Percentiles rank a stretch among this genome's conserved stretches.
phyloP scores from a whole-genome alignment of 2,329 filamentous ascomycete species.

The Apiospora kogelbergensis region DNA sequence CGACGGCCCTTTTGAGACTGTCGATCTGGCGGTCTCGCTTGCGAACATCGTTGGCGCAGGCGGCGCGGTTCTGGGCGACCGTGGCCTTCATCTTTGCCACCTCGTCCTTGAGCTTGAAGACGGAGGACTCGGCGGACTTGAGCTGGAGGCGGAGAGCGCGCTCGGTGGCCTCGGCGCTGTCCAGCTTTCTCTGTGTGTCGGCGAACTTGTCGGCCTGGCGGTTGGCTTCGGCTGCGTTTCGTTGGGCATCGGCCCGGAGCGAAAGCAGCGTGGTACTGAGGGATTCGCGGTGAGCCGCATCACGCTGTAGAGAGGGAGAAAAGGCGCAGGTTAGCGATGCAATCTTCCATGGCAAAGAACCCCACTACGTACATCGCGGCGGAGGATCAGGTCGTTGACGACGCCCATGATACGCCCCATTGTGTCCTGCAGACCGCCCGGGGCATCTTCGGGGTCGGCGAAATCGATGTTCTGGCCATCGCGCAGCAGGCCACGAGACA shows the following conservation, averaged over 20 bases:
- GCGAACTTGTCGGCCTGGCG: conserved; percentile 53
- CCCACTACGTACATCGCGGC: conserved; percentile 70
- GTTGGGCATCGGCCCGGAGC: conserved; percentile 72
- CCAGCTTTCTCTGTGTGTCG: conserved; percentile 56
- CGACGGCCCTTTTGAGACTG: conserved; percentile 81
- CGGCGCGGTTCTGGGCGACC: conserved; percentile 78
- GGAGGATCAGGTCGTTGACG: conserved; percentile 87
- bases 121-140: conserved; percentile 70
- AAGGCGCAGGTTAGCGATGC: conserved; percentile 5
- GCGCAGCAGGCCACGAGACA: conserved; percentile 63
- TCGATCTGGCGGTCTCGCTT: conserved; percentile 90
- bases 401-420: conserved; percentile 90
- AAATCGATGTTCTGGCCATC: conserved; percentile 82
- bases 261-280: conserved; percentile 76
- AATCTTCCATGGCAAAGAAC: not conserved
- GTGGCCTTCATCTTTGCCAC: conserved; percentile 74
- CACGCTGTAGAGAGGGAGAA: conserved; percentile 57
- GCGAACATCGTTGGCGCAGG: conserved; percentile 87
- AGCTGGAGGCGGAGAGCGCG: conserved; percentile 68
- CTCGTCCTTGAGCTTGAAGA: conserved; percentile 81
- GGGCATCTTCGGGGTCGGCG: conserved; percentile 65
- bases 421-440: conserved; percentile 59
- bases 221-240: conserved; percentile 68
- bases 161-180: conserved; percentile 68
- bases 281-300: conserved; percentile 84